Conservation (phyloP, 805 yeast genomes). For the Candida wancherniae region DNA sequence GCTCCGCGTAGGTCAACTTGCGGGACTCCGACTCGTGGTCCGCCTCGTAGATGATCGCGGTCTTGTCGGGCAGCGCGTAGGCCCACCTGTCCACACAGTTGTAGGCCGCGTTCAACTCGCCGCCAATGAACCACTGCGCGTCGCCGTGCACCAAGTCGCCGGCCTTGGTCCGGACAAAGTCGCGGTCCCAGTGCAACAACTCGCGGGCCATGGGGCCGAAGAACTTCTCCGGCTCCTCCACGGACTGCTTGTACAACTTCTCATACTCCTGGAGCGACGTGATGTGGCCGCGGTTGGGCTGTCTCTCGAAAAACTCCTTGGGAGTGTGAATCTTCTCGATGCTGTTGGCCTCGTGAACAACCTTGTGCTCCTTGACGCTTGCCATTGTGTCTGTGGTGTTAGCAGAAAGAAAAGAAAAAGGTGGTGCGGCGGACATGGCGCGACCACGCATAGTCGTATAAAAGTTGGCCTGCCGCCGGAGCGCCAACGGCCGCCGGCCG, state of each 20-base stretch:
- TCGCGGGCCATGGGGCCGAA: slow-evolving; percentile 52
- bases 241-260: slow-evolving; percentile 49
- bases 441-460: too few relatives aligned
- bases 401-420: not conserved
- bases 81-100: slow-evolving; percentile 85
- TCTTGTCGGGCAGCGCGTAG: slow-evolving; percentile 59
- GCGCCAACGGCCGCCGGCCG: too few relatives aligned
- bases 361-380: slow-evolving; percentile 31
- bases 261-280: slow-evolving; percentile 63
- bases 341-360: slow-evolving; percentile 60
- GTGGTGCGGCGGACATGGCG: too few relatives aligned
- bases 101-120: slow-evolving; percentile 74
- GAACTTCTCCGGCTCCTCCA: slow-evolving; percentile 50
- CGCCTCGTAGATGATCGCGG: slow-evolving; percentile 76
- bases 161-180: slow-evolving; percentile 43
- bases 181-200: slow-evolving; percentile 48
- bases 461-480: too few relatives aligned
- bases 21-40: slow-evolving; percentile 68
- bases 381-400: slow-evolving; percentile 18
- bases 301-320: slow-evolving; percentile 48
- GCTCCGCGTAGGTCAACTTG: slow-evolving; percentile 63
- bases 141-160: slow-evolving; percentile 45
- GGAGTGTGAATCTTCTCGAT: slow-evolving; percentile 49
- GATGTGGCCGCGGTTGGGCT: slow-evolving; percentile 59
- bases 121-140: slow-evolving; percentile 73